A percentile compares a stretch with the other conserved stretches of the same genome.
Conservation (phyloP, 2,329 filamentous ascomycete species). For the Stemphylium beticola region DNA sequence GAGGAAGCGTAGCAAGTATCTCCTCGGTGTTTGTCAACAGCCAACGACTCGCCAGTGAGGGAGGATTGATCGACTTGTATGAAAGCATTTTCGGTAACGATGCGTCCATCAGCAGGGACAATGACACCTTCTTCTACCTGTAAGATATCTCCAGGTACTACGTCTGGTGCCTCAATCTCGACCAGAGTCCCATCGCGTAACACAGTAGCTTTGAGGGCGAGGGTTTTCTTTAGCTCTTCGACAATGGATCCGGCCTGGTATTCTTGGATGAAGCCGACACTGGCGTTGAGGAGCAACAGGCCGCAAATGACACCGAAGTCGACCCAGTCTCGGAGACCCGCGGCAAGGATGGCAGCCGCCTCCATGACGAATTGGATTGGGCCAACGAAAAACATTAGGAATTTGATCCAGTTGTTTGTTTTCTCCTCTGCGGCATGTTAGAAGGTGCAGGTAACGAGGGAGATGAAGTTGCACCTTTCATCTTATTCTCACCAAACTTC, state of each 20-base stretch:
- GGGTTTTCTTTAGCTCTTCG: slow-evolving; percentile 87
- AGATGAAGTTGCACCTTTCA: slow-evolving; percentile 62
- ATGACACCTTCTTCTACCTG: slow-evolving; percentile 92
- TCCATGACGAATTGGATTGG: slow-evolving; percentile 96
- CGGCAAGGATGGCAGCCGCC: slow-evolving; percentile 78
- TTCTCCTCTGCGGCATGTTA: slow-evolving; percentile 68
- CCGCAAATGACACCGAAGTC: slow-evolving; percentile 92
- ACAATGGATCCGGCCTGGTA: slow-evolving; percentile 90
- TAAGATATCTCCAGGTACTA: slow-evolving; percentile 89
- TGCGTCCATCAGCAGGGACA: slow-evolving; percentile 84
- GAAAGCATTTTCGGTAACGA: slow-evolving; percentile 83
- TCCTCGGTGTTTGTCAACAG: slow-evolving; percentile 83
- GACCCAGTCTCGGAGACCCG: slow-evolving; percentile 86
- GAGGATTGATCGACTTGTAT: slow-evolving; percentile 91
- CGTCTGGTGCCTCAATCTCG: slow-evolving; percentile 81
- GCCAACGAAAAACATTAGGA: slow-evolving; percentile 80
- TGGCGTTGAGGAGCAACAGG: slow-evolving; percentile 81
- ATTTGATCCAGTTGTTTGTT: slow-evolving; percentile 83
- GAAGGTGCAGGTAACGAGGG: not conserved
- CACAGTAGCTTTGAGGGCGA: slow-evolving; percentile 86
- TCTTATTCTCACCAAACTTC: slow-evolving; percentile 84
- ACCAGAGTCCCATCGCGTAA: slow-evolving; percentile 78
- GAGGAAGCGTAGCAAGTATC: slow-evolving; percentile 87
- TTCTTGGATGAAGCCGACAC: slow-evolving; percentile 87
- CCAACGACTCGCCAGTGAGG: slow-evolving; percentile 90